phyloP scores from a whole-genome alignment of 768 basidiomycete genomes.

The Galerina marginata region DNA sequence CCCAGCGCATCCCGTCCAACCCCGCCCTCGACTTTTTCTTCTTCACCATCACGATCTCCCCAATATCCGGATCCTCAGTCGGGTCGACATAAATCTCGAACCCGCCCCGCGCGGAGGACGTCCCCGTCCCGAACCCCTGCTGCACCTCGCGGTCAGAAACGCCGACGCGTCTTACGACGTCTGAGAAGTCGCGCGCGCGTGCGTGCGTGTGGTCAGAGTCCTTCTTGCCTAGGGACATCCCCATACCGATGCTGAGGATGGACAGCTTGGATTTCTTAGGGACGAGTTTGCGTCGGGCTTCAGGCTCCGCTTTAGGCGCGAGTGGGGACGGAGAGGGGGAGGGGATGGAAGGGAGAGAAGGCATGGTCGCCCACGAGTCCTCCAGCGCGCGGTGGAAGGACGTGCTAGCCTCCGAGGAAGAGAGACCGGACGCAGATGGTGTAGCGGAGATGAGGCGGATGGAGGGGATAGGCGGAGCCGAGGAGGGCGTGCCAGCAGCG shows the following conservation, averaged over 20 bases:
- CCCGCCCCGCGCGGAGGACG: slow-evolving; percentile 45
- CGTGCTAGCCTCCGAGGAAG: slow-evolving; percentile 41
- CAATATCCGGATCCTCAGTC: slow-evolving; percentile 64
- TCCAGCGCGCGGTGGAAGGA: slow-evolving; percentile 41
- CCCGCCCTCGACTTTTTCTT: slow-evolving; percentile 73
- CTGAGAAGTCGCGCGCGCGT: slow-evolving; percentile 49
- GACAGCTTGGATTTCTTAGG: slow-evolving; percentile 76
- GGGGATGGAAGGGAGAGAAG: slow-evolving; percentile 21
- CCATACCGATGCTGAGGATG: slow-evolving; percentile 36
- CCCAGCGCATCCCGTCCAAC: slow-evolving; percentile 65
- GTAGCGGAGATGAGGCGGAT: slow-evolving; percentile 75
- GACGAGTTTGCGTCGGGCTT: slow-evolving; percentile 53
- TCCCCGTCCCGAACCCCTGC: neutral
- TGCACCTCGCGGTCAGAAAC: neutral
- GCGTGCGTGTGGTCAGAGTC: slow-evolving; percentile 36
- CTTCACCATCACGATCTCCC: slow-evolving; percentile 75
- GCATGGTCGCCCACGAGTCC: slow-evolving; percentile 38
- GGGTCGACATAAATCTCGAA: slow-evolving; percentile 80
- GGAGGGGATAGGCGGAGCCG: slow-evolving; percentile 48
- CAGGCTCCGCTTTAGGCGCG: slow-evolving; percentile 33
- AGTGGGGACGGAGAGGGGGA: slow-evolving; percentile 16
- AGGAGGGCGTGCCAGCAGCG: neutral
- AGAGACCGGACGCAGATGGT: slow-evolving; percentile 56
- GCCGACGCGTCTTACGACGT: slow-evolving; percentile 60
- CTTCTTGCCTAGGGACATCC: slow-evolving; percentile 23